Evolutionary conservation across 2,329 filamentous ascomycete genomes (phyloP).

Genomic region (Stagonosporopsis vannaccii): DNA sequence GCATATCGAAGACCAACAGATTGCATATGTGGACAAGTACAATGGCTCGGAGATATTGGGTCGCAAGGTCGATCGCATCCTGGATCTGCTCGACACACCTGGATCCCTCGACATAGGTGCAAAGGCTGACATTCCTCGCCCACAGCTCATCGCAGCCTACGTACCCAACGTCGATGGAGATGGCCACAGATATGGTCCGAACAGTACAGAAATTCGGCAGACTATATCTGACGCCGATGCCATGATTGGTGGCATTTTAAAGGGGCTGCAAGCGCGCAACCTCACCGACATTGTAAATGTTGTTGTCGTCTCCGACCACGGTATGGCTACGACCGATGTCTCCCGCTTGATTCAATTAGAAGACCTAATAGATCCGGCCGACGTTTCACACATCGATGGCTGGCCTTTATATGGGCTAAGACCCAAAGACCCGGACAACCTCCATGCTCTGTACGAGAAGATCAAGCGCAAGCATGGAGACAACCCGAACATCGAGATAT

Average conservation of each 20-base stretch:
- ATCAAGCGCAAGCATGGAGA: constrained; percentile 61
- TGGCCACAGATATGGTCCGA: constrained; percentile 89
- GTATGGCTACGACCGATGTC: constrained; percentile 92
- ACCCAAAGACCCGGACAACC: constrained; percentile 72
- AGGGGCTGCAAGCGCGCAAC: constrained; percentile 80
- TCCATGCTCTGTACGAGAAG: constrained; percentile 71
- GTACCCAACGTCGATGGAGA: constrained; percentile 90
- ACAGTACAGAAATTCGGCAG: constrained; percentile 85
- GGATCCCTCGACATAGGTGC: constrained; percentile 68
- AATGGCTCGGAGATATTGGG: constrained; percentile 77
- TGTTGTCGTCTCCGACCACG: constrained; percentile 95
- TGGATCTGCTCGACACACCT: constrained; percentile 85
- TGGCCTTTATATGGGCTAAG: constrained; percentile 93
- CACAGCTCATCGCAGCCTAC: constrained; percentile 92
- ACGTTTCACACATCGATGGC: constrained; percentile 86
- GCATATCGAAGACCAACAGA: constrained; percentile 75
- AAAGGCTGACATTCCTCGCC: constrained; percentile 64
- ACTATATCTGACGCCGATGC: constrained; percentile 82
- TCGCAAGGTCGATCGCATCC: constrained; percentile 78
- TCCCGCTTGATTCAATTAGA: constrained; percentile 86
- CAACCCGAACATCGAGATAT: constrained; percentile 81
- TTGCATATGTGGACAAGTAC: constrained; percentile 83
- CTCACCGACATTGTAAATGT: constrained; percentile 90
- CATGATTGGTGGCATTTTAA: constrained; percentile 81
- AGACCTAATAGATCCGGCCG: constrained; percentile 78